Base-by-base conservation (phyloP, 129 eudicot species). In the Gnaphalium uliginosum region DNA sequence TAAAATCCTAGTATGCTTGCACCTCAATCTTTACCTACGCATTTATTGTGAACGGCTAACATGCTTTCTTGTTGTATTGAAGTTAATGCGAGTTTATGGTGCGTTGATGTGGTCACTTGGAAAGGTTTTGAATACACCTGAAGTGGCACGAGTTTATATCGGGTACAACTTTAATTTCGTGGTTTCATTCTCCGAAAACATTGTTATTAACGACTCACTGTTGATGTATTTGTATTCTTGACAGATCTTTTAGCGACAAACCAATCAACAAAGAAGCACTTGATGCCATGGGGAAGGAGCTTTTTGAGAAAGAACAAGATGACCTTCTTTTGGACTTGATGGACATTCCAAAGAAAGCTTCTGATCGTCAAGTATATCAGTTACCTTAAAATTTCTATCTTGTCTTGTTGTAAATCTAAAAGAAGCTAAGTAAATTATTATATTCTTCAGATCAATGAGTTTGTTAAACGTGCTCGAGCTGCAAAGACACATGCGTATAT, bases 71-170 rank as follows among this genome's bases (percentile, higher is more conserved):
- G 46, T 58, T 37, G 41, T 10, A n/a, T 24, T 50, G 25, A 27
- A 93, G 98, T 71, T 93, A 66, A 93, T 93, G 98, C 83, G 98
- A 77, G 98, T 93, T 14, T 93, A 93, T 32, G 98, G 98, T 66
- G 98, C 97, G 4, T 81, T 93, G 83, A 93, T 93, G 98, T 93
- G 98, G 98, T 93, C 98, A 6, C 98, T 90, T 46, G 98, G 98
- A 11, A 93, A 93, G 78, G 96, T 93, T 66, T 78, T 90, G 15
- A 88, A 93, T 79, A 90, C 98, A 10, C 98, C 98, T 2, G 98
- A 94, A 79, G 98, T 93, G 26, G 60, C 86, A 3, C 97, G 98
- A 13, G 98, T 93, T 22, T 93, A 93, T 69, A 89, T 93, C 24
- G 98, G 98, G 98, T 93, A 86, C 4, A 37, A 37, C 2, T 37